Evolutionary conservation across 73 alveolate species (phyloP).

Genomic region (Stentor coeruleus): DNA sequence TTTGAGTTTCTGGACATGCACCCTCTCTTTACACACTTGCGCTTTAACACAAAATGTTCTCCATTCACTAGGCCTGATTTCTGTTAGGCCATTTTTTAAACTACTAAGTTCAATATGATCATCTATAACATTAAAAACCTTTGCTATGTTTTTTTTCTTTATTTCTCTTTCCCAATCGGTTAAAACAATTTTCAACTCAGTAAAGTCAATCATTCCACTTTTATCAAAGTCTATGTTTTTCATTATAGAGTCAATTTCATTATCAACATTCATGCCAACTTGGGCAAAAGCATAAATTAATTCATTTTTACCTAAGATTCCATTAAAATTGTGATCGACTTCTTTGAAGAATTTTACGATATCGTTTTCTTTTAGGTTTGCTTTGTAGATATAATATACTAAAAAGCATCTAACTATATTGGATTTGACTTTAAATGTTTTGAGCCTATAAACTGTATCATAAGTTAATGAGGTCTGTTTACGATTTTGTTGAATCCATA

Average conservation of each 20-base stretch:
- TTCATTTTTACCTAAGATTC: conserved; percentile 4
- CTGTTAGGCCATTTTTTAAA: background rate
- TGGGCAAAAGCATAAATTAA: background rate
- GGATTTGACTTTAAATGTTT: background rate
- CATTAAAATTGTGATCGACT: background rate
- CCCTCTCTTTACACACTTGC: background rate
- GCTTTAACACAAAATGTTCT: background rate
- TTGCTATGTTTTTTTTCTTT: background rate
- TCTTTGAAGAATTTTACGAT: background rate
- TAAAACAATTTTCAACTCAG: background rate
- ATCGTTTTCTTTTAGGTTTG: background rate
- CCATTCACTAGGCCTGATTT: background rate
- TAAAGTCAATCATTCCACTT: background rate
- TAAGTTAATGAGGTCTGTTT: too few relatives aligned
- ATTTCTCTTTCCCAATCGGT: background rate
- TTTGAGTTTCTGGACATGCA: too few relatives aligned
- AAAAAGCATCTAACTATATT: background rate
- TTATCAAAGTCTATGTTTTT: background rate
- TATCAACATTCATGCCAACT: background rate
- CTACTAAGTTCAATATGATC: background rate
- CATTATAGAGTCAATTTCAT: background rate
- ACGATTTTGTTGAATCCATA: background rate
- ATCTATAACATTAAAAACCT: background rate
- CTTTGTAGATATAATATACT: background rate
- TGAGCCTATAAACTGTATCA: background rate